phyloP scores from a whole-genome alignment of 2,329 filamentous ascomycete genomes.

The Talaromyces atroroseus region DNA sequence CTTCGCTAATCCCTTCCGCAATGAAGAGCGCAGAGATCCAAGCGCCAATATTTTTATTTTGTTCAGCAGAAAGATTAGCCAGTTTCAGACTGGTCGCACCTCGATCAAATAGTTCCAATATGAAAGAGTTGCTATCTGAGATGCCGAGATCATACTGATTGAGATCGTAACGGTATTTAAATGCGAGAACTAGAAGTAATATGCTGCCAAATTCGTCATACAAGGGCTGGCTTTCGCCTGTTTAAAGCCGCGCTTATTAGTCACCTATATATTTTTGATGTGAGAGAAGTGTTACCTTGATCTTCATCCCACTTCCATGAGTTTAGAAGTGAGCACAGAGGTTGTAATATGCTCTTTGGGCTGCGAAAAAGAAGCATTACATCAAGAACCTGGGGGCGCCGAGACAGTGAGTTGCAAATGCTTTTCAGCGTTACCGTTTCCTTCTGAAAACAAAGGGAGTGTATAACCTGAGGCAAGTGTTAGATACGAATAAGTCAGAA shows the following conservation, averaged over 20 bases:
- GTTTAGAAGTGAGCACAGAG: conserved; percentile 54
- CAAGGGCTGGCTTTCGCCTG: conserved; percentile 57
- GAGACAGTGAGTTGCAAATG: conserved; percentile 54
- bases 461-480: conserved; percentile 39
- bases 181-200: conserved; percentile 53
- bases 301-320: conserved; percentile 62
- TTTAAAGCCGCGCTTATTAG: neutral
- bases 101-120: conserved; percentile 49
- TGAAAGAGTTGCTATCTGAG: conserved; percentile 46
- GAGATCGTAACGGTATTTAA: conserved; percentile 54
- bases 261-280: neutral
- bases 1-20: conserved; percentile 58
- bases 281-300: conserved; percentile 39
- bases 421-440: conserved; percentile 60
- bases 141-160: conserved; percentile 50
- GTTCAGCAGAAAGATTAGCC: conserved; percentile 50
- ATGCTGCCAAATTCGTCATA: conserved; percentile 63
- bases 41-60: conserved; percentile 51
- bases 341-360: conserved; percentile 51
- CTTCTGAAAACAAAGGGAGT: conserved; percentile 53
- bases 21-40: conserved; percentile 60
- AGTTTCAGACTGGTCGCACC: conserved; percentile 44
- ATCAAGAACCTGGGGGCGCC: conserved; percentile 52
- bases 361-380: conserved; percentile 57
- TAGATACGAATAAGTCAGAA: neutral